These are phyloP conservation scores for Zizania palustris DNA, from an alignment of 202 grass and related monocot species.

Conservation along the genomic window DNA sequence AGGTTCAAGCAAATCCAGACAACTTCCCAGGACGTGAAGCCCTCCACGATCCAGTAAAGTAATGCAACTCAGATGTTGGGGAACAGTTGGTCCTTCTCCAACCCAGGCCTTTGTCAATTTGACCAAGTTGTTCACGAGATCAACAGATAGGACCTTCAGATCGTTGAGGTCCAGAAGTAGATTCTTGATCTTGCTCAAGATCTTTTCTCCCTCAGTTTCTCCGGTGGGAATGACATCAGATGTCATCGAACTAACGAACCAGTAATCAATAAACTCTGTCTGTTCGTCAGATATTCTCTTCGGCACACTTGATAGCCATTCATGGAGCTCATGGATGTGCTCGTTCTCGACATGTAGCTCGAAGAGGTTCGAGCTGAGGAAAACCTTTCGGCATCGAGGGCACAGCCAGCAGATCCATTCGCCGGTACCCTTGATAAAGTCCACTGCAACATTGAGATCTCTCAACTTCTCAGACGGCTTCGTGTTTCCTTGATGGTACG, in stretches of 20 bases:
- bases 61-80: not conserved
- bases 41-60: not conserved
- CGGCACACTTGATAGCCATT: not conserved
- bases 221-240: not conserved
- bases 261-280: not conserved
- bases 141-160: not conserved
- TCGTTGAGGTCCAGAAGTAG: not conserved
- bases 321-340: not conserved
- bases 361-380: not conserved
- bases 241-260: not conserved
- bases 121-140: not conserved
- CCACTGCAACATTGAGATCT: not conserved
- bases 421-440: not conserved
- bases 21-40: not conserved
- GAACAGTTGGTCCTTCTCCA: not conserved
- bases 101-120: not conserved
- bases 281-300: not conserved
- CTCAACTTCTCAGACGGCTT: not conserved
- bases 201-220: not conserved
- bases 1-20: not conserved
- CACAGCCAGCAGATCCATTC: not conserved
- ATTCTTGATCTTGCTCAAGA: not conserved
- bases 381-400: not conserved
- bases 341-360: not conserved
- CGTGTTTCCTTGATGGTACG: not conserved